Evolutionary conservation across 1,284 basidiomycete species (phyloP), one percentile per base, ranked within the genome.

Genomic region (Ustilago tritici): DNA sequence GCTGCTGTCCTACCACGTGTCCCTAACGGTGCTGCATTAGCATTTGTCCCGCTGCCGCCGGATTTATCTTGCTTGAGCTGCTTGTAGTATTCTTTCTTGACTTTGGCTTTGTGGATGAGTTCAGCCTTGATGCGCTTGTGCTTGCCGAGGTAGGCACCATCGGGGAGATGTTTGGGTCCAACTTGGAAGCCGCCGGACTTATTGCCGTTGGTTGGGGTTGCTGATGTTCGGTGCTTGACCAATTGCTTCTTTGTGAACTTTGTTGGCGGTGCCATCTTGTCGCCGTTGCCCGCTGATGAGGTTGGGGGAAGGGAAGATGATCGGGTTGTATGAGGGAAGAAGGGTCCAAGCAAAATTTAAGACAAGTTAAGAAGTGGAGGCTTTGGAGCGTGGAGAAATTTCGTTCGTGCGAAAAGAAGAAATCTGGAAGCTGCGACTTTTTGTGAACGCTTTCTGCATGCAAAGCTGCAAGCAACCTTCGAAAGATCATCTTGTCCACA

Each of bases 111-210:
- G 75, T 87, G 83, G 69, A 89, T 89, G 59, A 89, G 82, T 38
- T 88, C 87, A 19, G 87, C 87, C 76, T 89, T 89, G 82, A 88
- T 88, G 76, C 88, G 88, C 60, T 88, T 87, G 32, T 88, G 88
- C 88, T 82, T 76, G 23, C 84, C 84, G 8, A 86, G 70, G 63
- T 86, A 86, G 4, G 83, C 78, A 3, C 84, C 84, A 59, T 79
- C 81, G 4, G 84, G 82, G 32, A 82, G 79, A 54, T 85, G 79
- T 9, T 68, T 74, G 6, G 84, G 84, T 2, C 84, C 84, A 4
- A 85, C 84, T 46, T 73, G 67, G 60, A 86, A 86, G 6, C 84
- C 84, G 4, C 71, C 71, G 3, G 67, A 61, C 56, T 76, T 78
- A 6, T 56, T 72, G 23, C 65, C 52, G 19, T 68, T 64, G 12